Evolutionary conservation across 306 rosid species (phyloP).

Genomic region (Fagus crenata): DNA sequence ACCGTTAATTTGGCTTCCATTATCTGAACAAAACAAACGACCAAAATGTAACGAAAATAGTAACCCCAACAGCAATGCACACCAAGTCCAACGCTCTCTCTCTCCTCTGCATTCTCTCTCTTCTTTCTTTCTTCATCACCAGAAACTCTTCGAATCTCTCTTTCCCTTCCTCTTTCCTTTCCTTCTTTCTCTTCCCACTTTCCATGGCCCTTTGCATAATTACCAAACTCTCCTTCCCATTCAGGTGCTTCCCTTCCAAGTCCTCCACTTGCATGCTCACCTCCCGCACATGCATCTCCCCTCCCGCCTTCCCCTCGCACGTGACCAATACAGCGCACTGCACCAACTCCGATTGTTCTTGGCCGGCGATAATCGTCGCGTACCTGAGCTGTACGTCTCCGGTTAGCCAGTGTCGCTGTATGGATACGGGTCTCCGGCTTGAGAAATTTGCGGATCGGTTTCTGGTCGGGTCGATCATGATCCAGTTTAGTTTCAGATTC

Average conservation of each 20-base stretch:
- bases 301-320: constrained; percentile 57
- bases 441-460: constrained; percentile 66
- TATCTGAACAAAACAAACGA: constrained; percentile 37
- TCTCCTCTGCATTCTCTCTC: constrained; percentile 38
- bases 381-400: constrained; percentile 54
- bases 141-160: constrained; percentile 39
- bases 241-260: constrained; percentile 65
- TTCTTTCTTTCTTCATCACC: constrained; percentile 41
- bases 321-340: constrained; percentile 61
- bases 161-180: constrained; percentile 37
- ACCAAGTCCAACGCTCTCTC: constrained; percentile 54
- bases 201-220: constrained; percentile 57
- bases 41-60: constrained; percentile 44
- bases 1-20: not conserved
- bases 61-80: constrained; percentile 38
- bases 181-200: constrained; percentile 43
- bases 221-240: constrained; percentile 59
- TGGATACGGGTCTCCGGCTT: constrained; percentile 56
- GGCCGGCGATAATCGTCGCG: constrained; percentile 45
- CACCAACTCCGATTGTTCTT: constrained; percentile 19
- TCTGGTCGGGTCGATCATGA: constrained; percentile 54
- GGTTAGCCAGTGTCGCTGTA: constrained; percentile 60
- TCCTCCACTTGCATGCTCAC: constrained; percentile 66
- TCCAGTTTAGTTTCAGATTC: constrained; percentile 66
- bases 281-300: constrained; percentile 59